phyloP scores from a whole-genome alignment of 257 asterid species.

The Penstemon davidsonii region DNA sequence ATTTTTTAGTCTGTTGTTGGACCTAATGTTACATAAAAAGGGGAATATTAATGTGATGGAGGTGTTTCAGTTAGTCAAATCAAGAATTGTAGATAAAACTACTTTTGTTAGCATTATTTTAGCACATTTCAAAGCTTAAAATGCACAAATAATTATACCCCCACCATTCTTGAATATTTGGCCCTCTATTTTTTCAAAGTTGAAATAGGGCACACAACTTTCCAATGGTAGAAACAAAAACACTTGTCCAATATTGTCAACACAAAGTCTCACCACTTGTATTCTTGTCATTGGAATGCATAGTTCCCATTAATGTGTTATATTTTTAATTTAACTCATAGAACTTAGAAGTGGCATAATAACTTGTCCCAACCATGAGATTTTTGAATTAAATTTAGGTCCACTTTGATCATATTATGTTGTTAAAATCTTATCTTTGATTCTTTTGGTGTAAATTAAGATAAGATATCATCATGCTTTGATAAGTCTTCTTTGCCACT shows the following conservation, averaged over 20 bases:
- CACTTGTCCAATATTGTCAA: conserved; percentile 37
- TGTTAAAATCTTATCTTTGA: conserved; percentile 52
- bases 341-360: conserved; percentile 13
- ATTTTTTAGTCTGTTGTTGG: conserved; percentile 4
- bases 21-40: conserved; percentile 28
- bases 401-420: conserved; percentile 34
- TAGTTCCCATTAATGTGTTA: conserved; percentile 20
- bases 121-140: conserved; percentile 18
- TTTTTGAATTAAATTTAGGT: conserved; percentile 28
- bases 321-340: background rate
- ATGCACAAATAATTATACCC: conserved; percentile 19
- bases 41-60: conserved; percentile 44
- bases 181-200: conserved; percentile 24
- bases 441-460: conserved; percentile 39
- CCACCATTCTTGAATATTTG: conserved; percentile 35
- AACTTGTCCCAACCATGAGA: conserved; percentile 18
- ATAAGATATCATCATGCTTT: conserved; percentile 36
- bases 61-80: conserved; percentile 56
- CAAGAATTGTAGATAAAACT: conserved; percentile 31
- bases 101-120: conserved; percentile 35
- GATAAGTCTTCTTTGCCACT: conserved; percentile 28
- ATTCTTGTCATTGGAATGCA: conserved; percentile 28
- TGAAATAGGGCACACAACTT: conserved; percentile 18
- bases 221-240: conserved; percentile 26
- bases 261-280: conserved; percentile 26